Base-by-base conservation (phyloP, 2,329 filamentous ascomycete genomes). In the Stachybotrys chlorohalonatus region DNA sequence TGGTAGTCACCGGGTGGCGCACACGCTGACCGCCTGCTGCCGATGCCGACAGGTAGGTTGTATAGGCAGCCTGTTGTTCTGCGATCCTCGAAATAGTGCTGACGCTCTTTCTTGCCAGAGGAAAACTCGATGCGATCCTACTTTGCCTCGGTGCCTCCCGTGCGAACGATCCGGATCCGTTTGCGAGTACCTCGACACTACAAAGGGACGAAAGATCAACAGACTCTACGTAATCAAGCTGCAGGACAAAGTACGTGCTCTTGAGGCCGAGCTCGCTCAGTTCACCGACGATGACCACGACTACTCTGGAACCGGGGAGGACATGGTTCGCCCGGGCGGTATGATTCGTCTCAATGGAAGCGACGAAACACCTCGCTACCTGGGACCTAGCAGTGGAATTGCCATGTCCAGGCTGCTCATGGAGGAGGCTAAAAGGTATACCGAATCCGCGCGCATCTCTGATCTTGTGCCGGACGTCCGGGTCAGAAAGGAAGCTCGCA, bases 41-140 rank as follows among this genome's bases (percentile, higher is more conserved):
- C 83, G 88, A 58, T 93, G 88, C 71, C 82, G 88, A 68, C 86
- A 89, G 78, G 88, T 90, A 74, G 68, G 78, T 70, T 61, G 24
- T 47, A 15, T 47, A 31, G 57, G 52, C 13, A 32, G 24, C 54
- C 17, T 39, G 16, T 31, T 49, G 53, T 53, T 58, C 31, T 53
- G 51, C 36, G 49, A 45, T 47, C 36, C 48, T 51, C 47, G 31
- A 39, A 39, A 52, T 54, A 54, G 58, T 54, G 36, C 60, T 64
- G 54, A 59, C 49, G 54, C 54, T 51, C 17, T 53, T 31, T 53
- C 16, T 46, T 16, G 52, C 39, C 66, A 95, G 92, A 86, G 93
- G 65, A 99, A 99, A 78, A 97, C 93, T 45, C 82, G 91, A 77
- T 99, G 94, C 76, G 94, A 97, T 72, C 89, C 94, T 5, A 89